Evolutionary conservation across 2,329 filamentous ascomycete species (phyloP), one percentile per base, ranked within the genome.

Genomic region (Pseudogymnoascus sp.): DNA sequence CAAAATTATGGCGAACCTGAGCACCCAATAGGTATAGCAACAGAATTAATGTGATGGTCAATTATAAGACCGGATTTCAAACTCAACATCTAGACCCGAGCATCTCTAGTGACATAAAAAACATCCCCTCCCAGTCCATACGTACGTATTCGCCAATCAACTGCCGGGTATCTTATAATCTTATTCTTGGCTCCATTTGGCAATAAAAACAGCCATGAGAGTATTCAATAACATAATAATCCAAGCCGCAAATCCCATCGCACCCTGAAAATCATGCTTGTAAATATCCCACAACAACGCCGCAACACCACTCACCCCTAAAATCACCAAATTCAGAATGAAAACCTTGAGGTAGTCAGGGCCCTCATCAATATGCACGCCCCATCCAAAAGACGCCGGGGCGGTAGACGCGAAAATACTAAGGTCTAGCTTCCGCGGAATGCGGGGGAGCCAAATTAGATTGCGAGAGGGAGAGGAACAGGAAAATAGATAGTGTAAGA

Each of bases 241-340:
- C 63, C 63, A 65, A 19, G 37, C 38, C 37, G 63, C 63, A 53
- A 65, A 61, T 38, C 63, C 61, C 60, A 65, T 63, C 7, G 50
- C 63, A 2, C 61, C 63, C 33, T 65, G 63, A 26, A 63, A 63
- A 59, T 63, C 63, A 56, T 63, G 24, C 40, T 33, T 63, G n/a
- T 31, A 61, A 3, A 56, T n/a, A 6, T 50, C 61, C 63, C 63
- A 65, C 28, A 65, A 10, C 26, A n/a, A 24, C 5, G 61, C 63
- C n/a, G 26, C 19, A n/a, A 63, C 26, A 16, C 63, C 63, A 33
- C 63, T 65, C 14, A 61, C n/a, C 7, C 37, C 37, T 19, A 40
- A 40, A 40, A 40, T 10, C 6, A 33, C 19, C 16, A 61, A 19
- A 28, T 65, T 65, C 5, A 59, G 40, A 16, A 31, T 7, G 19